These are phyloP conservation scores for Pezicula neosporulosa DNA, from an alignment of 2,329 filamentous ascomycete genomes.

Conservation along the genomic window DNA sequence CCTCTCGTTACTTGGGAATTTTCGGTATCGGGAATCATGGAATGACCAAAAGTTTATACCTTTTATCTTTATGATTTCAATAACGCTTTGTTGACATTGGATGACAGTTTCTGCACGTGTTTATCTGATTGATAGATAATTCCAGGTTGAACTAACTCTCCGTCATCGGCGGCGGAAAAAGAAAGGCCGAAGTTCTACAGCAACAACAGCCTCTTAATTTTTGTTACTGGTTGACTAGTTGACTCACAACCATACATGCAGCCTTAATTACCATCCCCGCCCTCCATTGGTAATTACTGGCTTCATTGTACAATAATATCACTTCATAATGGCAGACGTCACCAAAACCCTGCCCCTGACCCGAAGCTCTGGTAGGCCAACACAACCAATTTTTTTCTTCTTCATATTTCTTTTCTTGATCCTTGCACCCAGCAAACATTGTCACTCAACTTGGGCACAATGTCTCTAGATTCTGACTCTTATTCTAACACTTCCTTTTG, in stretches of 20 bases:
- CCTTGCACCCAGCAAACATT: too few species aligned
- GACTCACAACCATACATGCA: not conserved
- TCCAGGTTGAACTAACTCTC: not conserved
- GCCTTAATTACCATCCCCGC: not conserved
- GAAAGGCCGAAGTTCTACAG: not conserved
- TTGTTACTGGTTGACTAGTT: too few species aligned
- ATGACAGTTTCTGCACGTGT: not conserved
- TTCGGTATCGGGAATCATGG: slow-evolving; percentile 25
- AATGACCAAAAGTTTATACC: slow-evolving; percentile 28
- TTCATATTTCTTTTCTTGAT: too few species aligned
- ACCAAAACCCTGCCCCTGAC: slow-evolving; percentile 62
- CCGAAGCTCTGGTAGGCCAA: slow-evolving; percentile 47
- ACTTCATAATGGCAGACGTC: slow-evolving; percentile 46
- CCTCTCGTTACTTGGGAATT: slow-evolving; percentile 21
- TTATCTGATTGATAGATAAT: not conserved
- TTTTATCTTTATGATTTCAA: slow-evolving; percentile 9
- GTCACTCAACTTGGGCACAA: too few species aligned
- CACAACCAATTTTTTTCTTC: too few species aligned
- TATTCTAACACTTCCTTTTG: too few species aligned
- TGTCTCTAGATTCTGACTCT: too few species aligned
- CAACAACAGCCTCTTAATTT: too few species aligned
- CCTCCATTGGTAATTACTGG: not conserved
- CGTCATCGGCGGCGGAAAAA: slow-evolving; percentile 19
- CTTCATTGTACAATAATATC: not conserved
- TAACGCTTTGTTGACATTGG: not conserved